Base-by-base conservation (phyloP, 2,329 filamentous ascomycete species). In the Exophiala calicioides region DNA sequence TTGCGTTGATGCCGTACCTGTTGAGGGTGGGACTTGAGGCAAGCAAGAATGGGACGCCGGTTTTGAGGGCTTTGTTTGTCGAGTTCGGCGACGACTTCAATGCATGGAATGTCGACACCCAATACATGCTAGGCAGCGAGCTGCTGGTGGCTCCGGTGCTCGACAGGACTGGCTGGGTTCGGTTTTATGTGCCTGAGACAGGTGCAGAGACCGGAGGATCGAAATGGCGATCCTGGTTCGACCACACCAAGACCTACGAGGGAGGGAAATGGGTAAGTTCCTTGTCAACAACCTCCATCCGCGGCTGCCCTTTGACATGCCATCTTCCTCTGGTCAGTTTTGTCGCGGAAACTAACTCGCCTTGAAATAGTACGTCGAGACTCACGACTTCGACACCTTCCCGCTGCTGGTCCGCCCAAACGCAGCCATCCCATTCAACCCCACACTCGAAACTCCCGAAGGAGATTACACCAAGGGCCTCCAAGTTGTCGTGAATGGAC, bases 81-180 rank as follows among this genome's bases (percentile, higher is more conserved):
- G 85, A 88, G 65, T 88, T 87, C 58, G 84, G 83, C 1, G 74
- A 81, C 2, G 85, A 89, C 58, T 76, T 77, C n/a, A 86, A 80
- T 3, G 71, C 78, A 0, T 88, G 84, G 78, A 75, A 72, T 40
- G 72, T 86, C 34, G 85, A 89, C 63, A 77, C 81, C 23, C 81
- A 88, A 62, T 88, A 86, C 65, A 85, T 88, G 79, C 70, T 88
- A n/a, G 85, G 85, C 2, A 74, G 75, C 12, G 75, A 74, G 39
- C 64, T 88, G 24, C 67, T 88, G 5, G 80, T 81, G 4, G 81
- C 81, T 1, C 83, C 83, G 1, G 70, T 86, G 2, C 85, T 84
- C 51, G 74, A 77, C 8, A 79, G 85, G 61, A 72, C 74, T 1
- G 82, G 81, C 0, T 75, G 76, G 26, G 82, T 83, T 0, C 78